phyloP scores from a whole-genome alignment of 306 rosid species.

The Prunus salicina region DNA sequence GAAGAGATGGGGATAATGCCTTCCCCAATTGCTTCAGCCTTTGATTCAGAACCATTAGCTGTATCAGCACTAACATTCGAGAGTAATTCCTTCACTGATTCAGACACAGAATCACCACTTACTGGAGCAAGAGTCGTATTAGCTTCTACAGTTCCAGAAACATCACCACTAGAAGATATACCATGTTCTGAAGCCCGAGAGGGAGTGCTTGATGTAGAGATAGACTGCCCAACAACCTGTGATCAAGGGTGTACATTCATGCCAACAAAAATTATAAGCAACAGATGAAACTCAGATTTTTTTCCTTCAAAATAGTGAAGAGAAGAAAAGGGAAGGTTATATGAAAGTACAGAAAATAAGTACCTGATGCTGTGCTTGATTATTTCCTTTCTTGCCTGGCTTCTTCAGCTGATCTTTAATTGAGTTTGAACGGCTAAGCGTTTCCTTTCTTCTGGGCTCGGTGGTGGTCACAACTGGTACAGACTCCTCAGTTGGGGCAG shows the following conservation, averaged over 20 bases:
- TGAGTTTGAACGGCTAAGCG: slow-evolving; percentile 55
- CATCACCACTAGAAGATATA: slow-evolving; percentile 35
- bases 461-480: slow-evolving; percentile 30
- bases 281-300: neutral
- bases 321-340: neutral
- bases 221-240: slow-evolving; percentile 56
- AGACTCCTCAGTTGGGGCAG: slow-evolving; percentile 37
- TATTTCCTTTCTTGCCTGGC: slow-evolving; percentile 45
- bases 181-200: slow-evolving; percentile 38
- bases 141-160: slow-evolving; percentile 39
- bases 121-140: slow-evolving; percentile 26
- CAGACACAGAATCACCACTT: slow-evolving; percentile 30
- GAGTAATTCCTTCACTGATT: slow-evolving; percentile 19
- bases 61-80: slow-evolving; percentile 23
- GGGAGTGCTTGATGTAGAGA: slow-evolving; percentile 27
- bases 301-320: slow-evolving; percentile 9
- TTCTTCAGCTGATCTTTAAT: slow-evolving; percentile 63
- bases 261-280: neutral
- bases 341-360: slow-evolving; percentile 11
- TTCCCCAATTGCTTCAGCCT: slow-evolving; percentile 26
- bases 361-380: slow-evolving; percentile 66
- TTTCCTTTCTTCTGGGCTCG: slow-evolving; percentile 53
- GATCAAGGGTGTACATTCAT: slow-evolving; percentile 9
- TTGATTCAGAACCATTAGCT: slow-evolving; percentile 35
- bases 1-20: slow-evolving; percentile 27